Evolutionary conservation across 441 rosid species (phyloP).

Genomic region (Euphorbia celastroides): DNA sequence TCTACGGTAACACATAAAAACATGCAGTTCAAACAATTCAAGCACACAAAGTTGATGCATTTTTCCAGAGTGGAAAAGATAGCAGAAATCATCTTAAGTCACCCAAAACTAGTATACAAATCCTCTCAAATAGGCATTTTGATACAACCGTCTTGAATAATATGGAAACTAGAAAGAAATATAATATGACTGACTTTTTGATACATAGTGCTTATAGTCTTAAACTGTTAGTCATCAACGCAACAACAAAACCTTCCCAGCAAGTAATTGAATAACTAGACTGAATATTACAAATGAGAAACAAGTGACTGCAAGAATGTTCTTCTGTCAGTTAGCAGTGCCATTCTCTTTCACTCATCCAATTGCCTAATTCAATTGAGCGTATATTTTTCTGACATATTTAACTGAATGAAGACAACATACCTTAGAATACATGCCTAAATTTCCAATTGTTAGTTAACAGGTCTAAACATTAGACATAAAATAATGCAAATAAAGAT

Average conservation of each 20-base stretch:
- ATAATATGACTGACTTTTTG: background rate
- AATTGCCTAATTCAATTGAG: background rate
- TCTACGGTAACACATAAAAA: background rate
- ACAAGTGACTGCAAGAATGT: background rate
- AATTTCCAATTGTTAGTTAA: background rate
- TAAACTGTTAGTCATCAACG: background rate
- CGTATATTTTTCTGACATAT: too few relatives aligned
- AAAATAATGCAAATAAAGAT: background rate
- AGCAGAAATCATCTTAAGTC: background rate
- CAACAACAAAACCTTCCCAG: background rate
- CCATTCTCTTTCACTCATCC: background rate
- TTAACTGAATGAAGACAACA: conserved; percentile 1
- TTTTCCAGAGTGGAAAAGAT: conserved; percentile 3
- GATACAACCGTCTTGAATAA: background rate
- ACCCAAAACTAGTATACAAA: background rate
- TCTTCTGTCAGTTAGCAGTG: background rate
- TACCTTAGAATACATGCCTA: background rate
- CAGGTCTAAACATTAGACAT: background rate
- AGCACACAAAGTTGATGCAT: background rate
- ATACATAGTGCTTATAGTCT: background rate
- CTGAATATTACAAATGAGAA: background rate
- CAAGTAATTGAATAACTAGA: conserved; percentile 1
- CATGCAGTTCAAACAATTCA: background rate
- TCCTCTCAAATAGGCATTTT: background rate
- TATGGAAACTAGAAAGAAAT: background rate